These are phyloP conservation scores for Pythium monospermum DNA, from an alignment of 352 stramenopile genomes.

Conservation along the genomic window DNA sequence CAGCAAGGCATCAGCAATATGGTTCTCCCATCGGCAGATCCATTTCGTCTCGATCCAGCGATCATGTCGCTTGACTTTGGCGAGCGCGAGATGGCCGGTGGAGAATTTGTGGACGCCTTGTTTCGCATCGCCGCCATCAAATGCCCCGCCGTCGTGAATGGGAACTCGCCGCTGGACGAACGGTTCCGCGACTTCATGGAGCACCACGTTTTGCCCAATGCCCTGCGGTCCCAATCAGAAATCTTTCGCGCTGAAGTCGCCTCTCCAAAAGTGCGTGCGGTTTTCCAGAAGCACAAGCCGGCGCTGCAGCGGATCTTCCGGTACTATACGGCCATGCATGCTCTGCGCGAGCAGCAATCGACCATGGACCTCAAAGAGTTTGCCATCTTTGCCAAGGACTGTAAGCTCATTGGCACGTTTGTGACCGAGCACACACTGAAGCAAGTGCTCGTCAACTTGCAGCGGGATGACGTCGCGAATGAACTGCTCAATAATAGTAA, in stretches of 20 bases:
- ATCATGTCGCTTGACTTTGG: slow-evolving; percentile 11
- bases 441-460: slow-evolving; percentile 69
- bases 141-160: slow-evolving; percentile 22
- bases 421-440: slow-evolving; percentile 76
- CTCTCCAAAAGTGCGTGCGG: slow-evolving; percentile 56
- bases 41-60: slow-evolving; percentile 1
- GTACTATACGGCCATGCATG: slow-evolving; percentile 79
- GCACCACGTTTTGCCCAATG: slow-evolving; percentile 56
- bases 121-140: slow-evolving; percentile 54
- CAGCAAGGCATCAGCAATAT: not conserved
- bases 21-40: slow-evolving; percentile 11
- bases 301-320: slow-evolving; percentile 68
- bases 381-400: slow-evolving; percentile 58
- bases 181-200: slow-evolving; percentile 70
- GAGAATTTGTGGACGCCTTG: slow-evolving; percentile 66
- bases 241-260: slow-evolving; percentile 72
- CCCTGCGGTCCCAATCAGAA: slow-evolving; percentile 62
- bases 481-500: not conserved
- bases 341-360: slow-evolving; percentile 65
- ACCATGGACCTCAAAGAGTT: slow-evolving; percentile 65
- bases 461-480: slow-evolving; percentile 38
- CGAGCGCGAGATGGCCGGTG: slow-evolving; percentile 44
- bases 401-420: slow-evolving; percentile 70
- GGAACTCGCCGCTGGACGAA: slow-evolving; percentile 29
- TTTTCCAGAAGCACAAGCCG: slow-evolving; percentile 71